phyloP scores from a whole-genome alignment of 2,329 filamentous ascomycete species.

The Sclerotinia nivalis region DNA sequence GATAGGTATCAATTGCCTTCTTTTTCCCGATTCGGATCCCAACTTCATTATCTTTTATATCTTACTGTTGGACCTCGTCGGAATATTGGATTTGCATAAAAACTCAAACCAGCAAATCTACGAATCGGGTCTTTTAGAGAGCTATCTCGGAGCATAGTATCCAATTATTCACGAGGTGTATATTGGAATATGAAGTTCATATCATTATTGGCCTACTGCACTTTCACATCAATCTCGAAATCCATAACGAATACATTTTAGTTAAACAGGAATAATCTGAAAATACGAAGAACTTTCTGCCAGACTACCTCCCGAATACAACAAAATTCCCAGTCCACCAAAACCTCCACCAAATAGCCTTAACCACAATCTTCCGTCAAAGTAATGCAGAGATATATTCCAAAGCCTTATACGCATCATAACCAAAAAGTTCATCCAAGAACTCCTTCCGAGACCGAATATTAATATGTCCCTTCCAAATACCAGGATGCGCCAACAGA shows the following conservation, averaged over 20 bases:
- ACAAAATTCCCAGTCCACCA: neutral
- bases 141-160: neutral
- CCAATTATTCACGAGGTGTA: neutral
- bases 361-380: neutral
- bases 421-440: slow-evolving; percentile 26
- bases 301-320: neutral
- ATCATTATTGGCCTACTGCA: neutral
- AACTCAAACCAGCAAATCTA: too few species aligned
- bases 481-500: slow-evolving; percentile 29
- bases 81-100: too few species aligned
- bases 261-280: neutral
- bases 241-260: neutral
- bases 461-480: slow-evolving; percentile 28
- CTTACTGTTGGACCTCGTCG: neutral
- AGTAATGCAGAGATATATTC: neutral
- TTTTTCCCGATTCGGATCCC: neutral
- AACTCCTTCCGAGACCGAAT: slow-evolving; percentile 27
- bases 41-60: neutral
- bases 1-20: neutral
- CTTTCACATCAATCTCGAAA: too few species aligned
- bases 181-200: neutral
- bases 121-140: neutral
- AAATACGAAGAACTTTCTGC: too few species aligned
- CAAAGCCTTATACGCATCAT: slow-evolving; percentile 28
- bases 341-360: neutral